phyloP scores from a whole-genome alignment of 2,329 filamentous ascomycete genomes.

The Colletotrichum higginsianum region DNA sequence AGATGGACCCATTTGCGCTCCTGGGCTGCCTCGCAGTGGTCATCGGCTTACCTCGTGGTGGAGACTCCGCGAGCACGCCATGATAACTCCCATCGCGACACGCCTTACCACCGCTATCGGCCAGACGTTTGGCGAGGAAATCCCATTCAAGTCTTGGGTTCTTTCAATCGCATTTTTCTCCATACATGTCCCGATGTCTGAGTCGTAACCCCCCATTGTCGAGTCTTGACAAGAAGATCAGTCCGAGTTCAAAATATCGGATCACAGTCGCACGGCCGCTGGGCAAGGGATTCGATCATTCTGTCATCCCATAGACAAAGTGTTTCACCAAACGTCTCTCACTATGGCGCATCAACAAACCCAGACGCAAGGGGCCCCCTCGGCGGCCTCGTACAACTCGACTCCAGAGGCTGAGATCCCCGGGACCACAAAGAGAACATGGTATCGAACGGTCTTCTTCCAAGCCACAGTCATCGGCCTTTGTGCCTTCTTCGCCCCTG shows the following conservation, averaged over 20 bases:
- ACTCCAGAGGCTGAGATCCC: not conserved
- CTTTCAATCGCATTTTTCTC: not conserved
- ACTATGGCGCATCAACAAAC: not conserved
- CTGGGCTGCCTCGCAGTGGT: not conserved
- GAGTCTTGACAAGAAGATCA: not conserved
- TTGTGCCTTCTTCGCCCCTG: constrained; percentile 49
- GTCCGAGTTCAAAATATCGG: not conserved
- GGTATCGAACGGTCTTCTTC: constrained; percentile 49
- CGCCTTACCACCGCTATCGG: constrained; percentile 15
- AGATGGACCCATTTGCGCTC: not conserved
- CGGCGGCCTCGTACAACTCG: not conserved
- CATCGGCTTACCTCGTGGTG: not conserved
- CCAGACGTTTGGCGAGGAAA: not conserved
- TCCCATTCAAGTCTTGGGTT: not conserved
- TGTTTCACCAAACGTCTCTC: not conserved
- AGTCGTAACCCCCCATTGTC: too few species aligned
- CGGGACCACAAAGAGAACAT: constrained; percentile 24
- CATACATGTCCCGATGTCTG: not conserved
- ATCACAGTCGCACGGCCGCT: not conserved
- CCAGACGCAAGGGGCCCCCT: not conserved
- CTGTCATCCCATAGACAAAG: not conserved
- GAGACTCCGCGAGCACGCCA: constrained; percentile 26
- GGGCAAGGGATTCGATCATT: not conserved
- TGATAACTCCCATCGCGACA: constrained; percentile 32
- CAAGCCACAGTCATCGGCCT: constrained; percentile 48